Evolutionary conservation across 202 grass and related monocot genomes (phyloP), one percentile per base, ranked within the genome.

Genomic region (Zoysia matrella): DNA sequence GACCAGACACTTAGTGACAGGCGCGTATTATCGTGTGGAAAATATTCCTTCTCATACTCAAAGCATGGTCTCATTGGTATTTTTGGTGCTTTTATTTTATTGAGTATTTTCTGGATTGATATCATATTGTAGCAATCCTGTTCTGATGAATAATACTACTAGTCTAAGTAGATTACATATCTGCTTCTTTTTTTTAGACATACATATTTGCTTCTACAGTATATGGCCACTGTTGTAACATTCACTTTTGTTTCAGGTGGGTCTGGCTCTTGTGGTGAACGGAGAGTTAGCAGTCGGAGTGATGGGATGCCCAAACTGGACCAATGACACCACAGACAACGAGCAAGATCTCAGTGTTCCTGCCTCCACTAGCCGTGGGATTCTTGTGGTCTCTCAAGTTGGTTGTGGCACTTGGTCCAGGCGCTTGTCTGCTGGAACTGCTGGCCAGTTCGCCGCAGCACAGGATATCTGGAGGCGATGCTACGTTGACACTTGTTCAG

Each of bases 221-320:
- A 4, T 10, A 0, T 77, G 11, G 36, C 11, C 36, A 67, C 66
- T 86, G 56, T 41, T 11, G n/a, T 78, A 73, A 52, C 52, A 69
- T 67, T 2, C 69, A 77, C 76, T 86, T 52, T 83, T 78, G 15
- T 89, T 75, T 92, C 30, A 36, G 30, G 30, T 36, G 30, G 30
- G 30, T 36, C 30, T 36, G 30, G 30, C 30, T 36, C 30, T 93
- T 87, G 86, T 98, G 22, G 92, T 98, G 50, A 77, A 93, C 75
- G 89, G 89, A 76, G 76, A 93, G 70, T 72, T 95, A 71, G 89
- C 77, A 47, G 47, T 85, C 72, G 95, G 95, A 79, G 90, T 98
- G 14, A 95, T 93, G 92, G 90, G 92, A 50, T 93, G 87, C 67
- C 95, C 95, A 72, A 98, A 98, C 80, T 98, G 95, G 90, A 73